Base-by-base conservation (phyloP, 2,329 filamentous ascomycete genomes). In the Huntiella savannae region DNA sequence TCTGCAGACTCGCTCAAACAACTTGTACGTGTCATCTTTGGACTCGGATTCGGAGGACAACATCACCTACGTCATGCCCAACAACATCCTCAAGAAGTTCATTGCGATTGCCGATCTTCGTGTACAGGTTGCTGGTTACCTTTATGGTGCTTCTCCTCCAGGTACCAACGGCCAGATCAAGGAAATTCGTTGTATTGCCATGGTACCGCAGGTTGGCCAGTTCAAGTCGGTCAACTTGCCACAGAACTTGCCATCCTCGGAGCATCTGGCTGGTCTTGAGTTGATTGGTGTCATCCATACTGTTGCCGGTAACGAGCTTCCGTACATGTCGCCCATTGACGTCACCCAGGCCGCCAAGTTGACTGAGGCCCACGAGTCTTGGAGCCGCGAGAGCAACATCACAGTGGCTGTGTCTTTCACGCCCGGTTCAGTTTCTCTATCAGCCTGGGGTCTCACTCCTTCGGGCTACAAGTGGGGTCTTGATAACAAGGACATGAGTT, bases 151-250 rank as follows among this genome's bases (percentile, higher is more conserved):
- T 40, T 94, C 88, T 1, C 87, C 91, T 3, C 79, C 83, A 5
- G 91, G 96, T 64, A 95, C 95, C 57, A 95, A 96, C 57, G 82
- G 88, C 53, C 84, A 93, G 58, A 83, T 98, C 62, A 98, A 96
- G 71, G 92, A 98, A 60, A 79, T 98, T 58, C 80, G 82, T 56
- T 93, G 84, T 54, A 95, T 98, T 56, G 88, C 94, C 55, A 91
- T 98, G 83, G 77, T 98, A 12, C 92, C 91, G 4, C 91, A 98
- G 63, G 87, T 96, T 50, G 91, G 91, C 49, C 91, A 83, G 50
- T 82, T 91, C 10, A 84, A 88, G 50, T 87, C 88, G 56, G 81
- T 96, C 4, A 86, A 95, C 60, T 68, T 96, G 37, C 86, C 91
- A 1, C 82, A 92, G 51, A 77, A 91, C 54, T 67, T 96, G 8